A percentile compares a stretch with the other conserved stretches of the same genome.
Evolutionary conservation across 305 asterid genomes (phyloP).

Genomic region (Vinca major): DNA sequence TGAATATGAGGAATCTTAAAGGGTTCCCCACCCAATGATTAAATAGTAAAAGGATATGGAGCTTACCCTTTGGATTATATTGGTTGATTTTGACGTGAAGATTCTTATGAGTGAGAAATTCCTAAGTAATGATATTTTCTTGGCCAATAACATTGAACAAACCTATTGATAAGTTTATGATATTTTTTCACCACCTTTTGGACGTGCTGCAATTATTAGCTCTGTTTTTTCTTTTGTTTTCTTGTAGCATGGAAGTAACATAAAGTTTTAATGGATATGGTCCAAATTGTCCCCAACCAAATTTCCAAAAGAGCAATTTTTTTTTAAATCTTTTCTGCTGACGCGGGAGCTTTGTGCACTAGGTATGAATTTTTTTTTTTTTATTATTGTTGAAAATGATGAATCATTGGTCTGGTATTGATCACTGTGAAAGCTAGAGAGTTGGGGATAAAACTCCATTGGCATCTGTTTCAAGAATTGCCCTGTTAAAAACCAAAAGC

Average conservation of each 20-base stretch:
- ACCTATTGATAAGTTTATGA: neutral
- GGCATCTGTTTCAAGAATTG: no score
- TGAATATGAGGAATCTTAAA: slow-evolving; percentile 17
- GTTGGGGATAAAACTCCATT: no score
- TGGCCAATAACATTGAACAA: neutral
- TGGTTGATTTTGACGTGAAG: slow-evolving; percentile 5
- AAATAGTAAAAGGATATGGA: neutral
- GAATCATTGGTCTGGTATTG: no score
- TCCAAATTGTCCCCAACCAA: neutral
- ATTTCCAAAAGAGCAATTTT: neutral
- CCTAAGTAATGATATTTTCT: neutral
- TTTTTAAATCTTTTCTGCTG: neutral
- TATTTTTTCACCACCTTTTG: neutral
- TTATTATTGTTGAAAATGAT: no score
- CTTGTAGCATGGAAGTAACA: neutral
- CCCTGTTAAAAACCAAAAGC: no score
- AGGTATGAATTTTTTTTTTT: no score
- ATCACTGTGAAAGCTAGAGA: no score
- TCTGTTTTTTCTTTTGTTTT: slow-evolving; percentile 6
- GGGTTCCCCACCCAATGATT: neutral
- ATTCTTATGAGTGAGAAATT: slow-evolving; percentile 2
- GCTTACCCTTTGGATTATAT: slow-evolving; percentile 16
- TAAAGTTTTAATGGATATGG: neutral
- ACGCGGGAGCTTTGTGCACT: no score
- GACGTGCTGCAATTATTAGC: neutral